phyloP scores from a whole-genome alignment of 305 asterid genomes.

The Fraxinus paxiana region DNA sequence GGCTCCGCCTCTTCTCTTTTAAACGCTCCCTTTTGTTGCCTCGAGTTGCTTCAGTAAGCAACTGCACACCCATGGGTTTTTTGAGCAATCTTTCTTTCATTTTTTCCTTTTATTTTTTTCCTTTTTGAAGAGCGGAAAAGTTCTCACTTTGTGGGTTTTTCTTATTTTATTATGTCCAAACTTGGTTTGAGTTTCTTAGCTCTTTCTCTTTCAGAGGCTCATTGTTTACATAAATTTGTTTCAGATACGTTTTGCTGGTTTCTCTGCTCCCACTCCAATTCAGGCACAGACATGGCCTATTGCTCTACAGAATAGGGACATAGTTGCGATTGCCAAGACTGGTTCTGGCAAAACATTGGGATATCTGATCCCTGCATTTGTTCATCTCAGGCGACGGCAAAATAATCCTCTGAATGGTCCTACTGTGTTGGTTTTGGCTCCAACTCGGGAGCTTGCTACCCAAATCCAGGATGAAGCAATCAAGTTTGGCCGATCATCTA shows the following conservation, averaged over 20 bases:
- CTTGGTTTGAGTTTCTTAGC: constrained; percentile 24
- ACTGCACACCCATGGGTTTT: constrained; percentile 58
- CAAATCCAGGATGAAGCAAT: constrained; percentile 96
- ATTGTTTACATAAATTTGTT: constrained; percentile 31
- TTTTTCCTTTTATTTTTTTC: constrained; percentile 13
- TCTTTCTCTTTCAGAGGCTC: constrained; percentile 17
- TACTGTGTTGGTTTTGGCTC: constrained; percentile 81
- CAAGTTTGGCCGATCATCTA: constrained; percentile 90
- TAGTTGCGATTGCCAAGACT: constrained; percentile 97
- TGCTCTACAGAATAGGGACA: constrained; percentile 69
- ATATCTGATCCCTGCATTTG: constrained; percentile 83
- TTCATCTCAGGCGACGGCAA: constrained; percentile 62
- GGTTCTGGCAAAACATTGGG: constrained; percentile 98
- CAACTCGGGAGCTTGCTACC: constrained; percentile 94
- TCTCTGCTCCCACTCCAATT: constrained; percentile 91
- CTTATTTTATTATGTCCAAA: constrained; percentile 15
- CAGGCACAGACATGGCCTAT: constrained; percentile 99
- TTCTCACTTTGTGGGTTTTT: constrained; percentile 16
- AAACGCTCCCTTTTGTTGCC: constrained; percentile 80
- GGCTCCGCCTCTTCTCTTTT: constrained; percentile 80
- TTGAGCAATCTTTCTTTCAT: constrained; percentile 36
- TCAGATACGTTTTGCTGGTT: constrained; percentile 81
- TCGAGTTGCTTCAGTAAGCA: constrained; percentile 99
- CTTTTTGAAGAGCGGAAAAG: constrained; percentile 19
- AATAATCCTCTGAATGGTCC: constrained; percentile 89